A percentile compares a stretch with the other conserved stretches of the same genome.
phyloP scores from a whole-genome alignment of 805 yeast genomes.

The Komagataella pastoris region DNA sequence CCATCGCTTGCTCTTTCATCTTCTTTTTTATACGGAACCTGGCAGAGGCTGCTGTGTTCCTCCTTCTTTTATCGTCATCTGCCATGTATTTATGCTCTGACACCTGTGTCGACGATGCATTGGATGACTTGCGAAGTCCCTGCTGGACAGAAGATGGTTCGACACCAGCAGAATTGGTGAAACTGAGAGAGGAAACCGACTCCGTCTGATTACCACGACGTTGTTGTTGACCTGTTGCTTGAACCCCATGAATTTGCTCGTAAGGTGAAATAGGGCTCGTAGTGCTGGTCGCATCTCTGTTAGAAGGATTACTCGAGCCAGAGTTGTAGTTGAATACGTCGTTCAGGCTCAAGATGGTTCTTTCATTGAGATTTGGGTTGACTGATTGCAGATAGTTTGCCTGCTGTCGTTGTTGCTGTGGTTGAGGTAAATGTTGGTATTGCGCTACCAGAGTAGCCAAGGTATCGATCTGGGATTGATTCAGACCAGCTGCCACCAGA shows the following conservation, averaged over 20 bases:
- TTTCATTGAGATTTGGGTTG: background rate
- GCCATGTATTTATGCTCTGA: conserved; percentile 11
- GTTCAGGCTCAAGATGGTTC: background rate
- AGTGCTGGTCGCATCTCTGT: background rate
- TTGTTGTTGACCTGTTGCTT: background rate
- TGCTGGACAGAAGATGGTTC: background rate
- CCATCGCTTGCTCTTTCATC: conserved; percentile 85
- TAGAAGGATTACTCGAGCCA: background rate
- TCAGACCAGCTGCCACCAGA: conserved; percentile 50
- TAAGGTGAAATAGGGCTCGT: background rate
- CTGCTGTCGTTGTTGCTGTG: conserved; percentile 5
- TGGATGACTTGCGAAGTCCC: background rate
- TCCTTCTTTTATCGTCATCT: conserved; percentile 62
- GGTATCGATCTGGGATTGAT: conserved; percentile 59
- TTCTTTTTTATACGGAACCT: conserved; percentile 88
- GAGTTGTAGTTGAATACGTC: background rate
- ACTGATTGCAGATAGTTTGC: background rate
- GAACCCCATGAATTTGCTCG: background rate
- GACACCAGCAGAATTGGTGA: background rate
- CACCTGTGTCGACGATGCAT: background rate
- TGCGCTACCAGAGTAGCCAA: conserved; percentile 63
- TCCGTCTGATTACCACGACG: background rate
- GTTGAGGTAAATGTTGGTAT: conserved; percentile 17
- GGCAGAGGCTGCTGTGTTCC: conserved; percentile 92
- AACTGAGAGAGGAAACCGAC: background rate